Conservation (phyloP, 129 eudicot species). For the Helianthus annuus region HanXRQr2.0-SUNRISE NC_035433.2:74865053-74865552, state of each 20-base stretch:
- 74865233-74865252: not conserved
- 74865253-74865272: conserved; percentile 1
- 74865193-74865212: not conserved
- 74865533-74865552: too few relatives aligned
- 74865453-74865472: too few relatives aligned
- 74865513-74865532: too few relatives aligned
- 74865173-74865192: not conserved
- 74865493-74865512: too few relatives aligned
- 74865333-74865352: not conserved
- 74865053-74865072: conserved; percentile 3
- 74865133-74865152: not conserved
- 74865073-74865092: conserved; percentile 1
- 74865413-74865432: not conserved
- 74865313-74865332: not conserved
- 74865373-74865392: not conserved
- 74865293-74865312: not conserved
- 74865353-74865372: not conserved
- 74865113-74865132: not conserved
- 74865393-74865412: not conserved
- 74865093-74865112: not conserved
- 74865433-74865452: too few relatives aligned
- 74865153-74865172: not conserved
- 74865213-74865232: not conserved
- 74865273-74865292: not conserved
- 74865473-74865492: too few relatives aligned